Percentiles rank a stretch among this genome's conserved stretches.
Conservation (phyloP, 2,329 filamentous ascomycete species). For the Beauveria sp. region DNA sequence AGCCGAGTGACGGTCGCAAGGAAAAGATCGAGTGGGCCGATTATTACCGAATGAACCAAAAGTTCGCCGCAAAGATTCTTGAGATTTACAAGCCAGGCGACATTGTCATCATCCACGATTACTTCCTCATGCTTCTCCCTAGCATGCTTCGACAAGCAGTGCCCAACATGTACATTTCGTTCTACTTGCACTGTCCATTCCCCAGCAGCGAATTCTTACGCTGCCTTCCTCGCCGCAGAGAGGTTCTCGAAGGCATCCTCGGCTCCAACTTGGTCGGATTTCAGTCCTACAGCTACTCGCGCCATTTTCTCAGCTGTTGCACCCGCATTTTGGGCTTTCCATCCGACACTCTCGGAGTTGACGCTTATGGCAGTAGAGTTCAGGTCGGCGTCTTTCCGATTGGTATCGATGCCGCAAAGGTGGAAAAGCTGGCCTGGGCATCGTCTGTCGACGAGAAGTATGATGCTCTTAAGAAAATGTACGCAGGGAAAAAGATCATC, state of each 20-base stretch:
- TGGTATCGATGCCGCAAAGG: constrained; percentile 80
- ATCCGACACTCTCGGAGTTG: constrained; percentile 75
- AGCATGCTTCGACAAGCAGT: constrained; percentile 79
- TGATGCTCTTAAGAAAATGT: constrained; percentile 64
- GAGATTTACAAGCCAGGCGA: constrained; percentile 89
- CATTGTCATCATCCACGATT: constrained; percentile 88
- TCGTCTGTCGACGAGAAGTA: constrained; percentile 65
- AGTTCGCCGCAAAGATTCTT: constrained; percentile 83
- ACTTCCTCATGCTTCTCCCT: constrained; percentile 83
- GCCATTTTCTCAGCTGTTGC: constrained; percentile 91
- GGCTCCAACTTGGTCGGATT: constrained; percentile 92
- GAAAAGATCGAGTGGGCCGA: constrained; percentile 84
- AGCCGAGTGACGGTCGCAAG: constrained; percentile 75
- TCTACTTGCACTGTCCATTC: constrained; percentile 91
- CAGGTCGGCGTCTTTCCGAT: constrained; percentile 92
- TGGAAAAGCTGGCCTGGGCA: constrained; percentile 67
- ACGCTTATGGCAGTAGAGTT: constrained; percentile 81
- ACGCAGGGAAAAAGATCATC: constrained; percentile 88
- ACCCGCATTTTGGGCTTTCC: constrained; percentile 86
- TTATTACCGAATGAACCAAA: constrained; percentile 87
- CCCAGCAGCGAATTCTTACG: constrained; percentile 93
- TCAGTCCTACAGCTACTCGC: constrained; percentile 90
- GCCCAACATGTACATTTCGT: constrained; percentile 86
- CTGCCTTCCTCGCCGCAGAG: constrained; percentile 80
- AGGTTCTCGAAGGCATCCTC: constrained; percentile 81